Evolutionary conservation across 805 yeast genomes (phyloP).

Genomic region (Candida ponderosae): DNA sequence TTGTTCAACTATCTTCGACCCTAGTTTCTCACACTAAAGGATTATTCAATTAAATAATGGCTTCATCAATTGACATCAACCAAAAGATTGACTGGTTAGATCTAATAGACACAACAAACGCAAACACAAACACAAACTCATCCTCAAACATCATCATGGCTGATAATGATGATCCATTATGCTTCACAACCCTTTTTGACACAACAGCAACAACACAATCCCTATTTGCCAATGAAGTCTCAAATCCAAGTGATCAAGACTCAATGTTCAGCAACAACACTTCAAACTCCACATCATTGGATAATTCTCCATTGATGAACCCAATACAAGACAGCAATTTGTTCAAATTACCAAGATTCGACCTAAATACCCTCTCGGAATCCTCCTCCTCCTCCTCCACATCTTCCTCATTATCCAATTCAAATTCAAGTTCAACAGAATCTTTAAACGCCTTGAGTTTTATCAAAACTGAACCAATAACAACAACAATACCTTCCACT

Average conservation of each 20-base stretch:
- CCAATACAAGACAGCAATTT: constrained; percentile 12
- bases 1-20: too few species aligned
- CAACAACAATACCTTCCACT: constrained; percentile 1
- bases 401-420: constrained; percentile 3
- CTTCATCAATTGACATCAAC: too few species aligned
- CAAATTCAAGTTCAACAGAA: not conserved
- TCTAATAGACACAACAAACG: too few species aligned
- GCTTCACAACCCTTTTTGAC: not conserved
- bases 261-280: constrained; percentile 1
- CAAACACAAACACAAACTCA: too few species aligned
- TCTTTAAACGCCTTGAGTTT: constrained; percentile 9
- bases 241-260: not conserved
- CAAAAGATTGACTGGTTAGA: too few species aligned
- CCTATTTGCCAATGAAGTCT: too few species aligned
- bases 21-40: too few species aligned
- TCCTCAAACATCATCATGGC: too few species aligned
- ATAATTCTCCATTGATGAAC: constrained; percentile 23
- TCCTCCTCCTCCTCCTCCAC: not conserved
- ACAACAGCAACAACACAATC: not conserved
- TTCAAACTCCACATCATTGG: constrained; percentile 17
- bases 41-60: too few species aligned
- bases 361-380: not conserved
- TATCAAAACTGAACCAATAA: not conserved
- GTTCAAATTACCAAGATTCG: constrained; percentile 6
- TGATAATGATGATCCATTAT: not conserved